Base-by-base conservation (phyloP, 1,284 basidiomycete species). In the Boletus coffeatus region DNA sequence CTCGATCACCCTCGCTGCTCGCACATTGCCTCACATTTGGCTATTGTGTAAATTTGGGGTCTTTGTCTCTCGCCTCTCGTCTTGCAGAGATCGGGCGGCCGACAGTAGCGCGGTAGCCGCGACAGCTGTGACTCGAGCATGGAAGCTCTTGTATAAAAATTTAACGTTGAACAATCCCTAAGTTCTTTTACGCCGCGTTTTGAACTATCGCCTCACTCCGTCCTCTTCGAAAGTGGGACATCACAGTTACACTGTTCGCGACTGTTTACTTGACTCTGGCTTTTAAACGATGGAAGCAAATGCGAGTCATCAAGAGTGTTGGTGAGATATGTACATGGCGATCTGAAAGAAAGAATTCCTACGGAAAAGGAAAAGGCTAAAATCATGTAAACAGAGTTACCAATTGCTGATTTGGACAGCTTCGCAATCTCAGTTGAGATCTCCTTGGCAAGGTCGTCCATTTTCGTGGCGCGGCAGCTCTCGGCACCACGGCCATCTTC, bases 361-460 rank as follows among this genome's bases (percentile, higher is more conserved):
- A 32, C 29, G 29, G 29, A 32, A 32, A 32, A 32, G 29, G 29
- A 32, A 32, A 32, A 32, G 29, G 29, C 29, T 32, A 32, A 32
- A 7, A 32, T 32, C 29, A 32, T 32, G 29, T 32, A 32, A 32
- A 32, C 29, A 32, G 29, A 32, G 29, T 32, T 32, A 32, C 29
- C 29, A 32, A 32, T 32, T 32, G 29, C 29, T 50, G 67, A 62
- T 58, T 69, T 71, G 59, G 61, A 68, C 10, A 69, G 52, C 43
- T 57, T 68, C 6, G 64, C 46, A 4, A 71, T 64, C 62, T 69
- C 68, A 14, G 59, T 36, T 10, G 69, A 61, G 9, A 69, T 69
- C n/a, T 61, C 62, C 18, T 61, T 55, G 1, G 68, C 64, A 8
- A 71, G 39, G 0, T 14, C 6, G 10, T 62, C 62, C 8, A 64